Conservation (phyloP, 345 rosid species). For the Citrus australasica region DNA sequence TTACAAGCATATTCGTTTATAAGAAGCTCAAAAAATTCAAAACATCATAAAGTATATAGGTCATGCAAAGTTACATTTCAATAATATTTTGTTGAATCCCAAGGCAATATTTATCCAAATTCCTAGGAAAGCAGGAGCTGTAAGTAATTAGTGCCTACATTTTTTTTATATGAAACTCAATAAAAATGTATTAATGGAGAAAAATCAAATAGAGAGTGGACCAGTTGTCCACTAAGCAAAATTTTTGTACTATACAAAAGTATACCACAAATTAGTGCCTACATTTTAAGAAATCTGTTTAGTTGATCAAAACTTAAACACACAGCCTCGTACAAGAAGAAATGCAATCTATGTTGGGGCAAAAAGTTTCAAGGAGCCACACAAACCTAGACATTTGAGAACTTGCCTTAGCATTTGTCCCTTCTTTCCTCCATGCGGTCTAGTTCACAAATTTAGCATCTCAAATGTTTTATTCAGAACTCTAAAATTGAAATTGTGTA, state of each 20-base stretch:
- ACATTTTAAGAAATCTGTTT: neutral
- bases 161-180: too few relatives aligned
- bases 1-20: neutral
- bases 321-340: neutral
- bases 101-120: neutral
- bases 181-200: too few relatives aligned
- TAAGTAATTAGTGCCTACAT: neutral
- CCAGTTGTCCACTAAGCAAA: too few relatives aligned
- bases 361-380: constrained; percentile 2
- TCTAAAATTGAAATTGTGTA: neutral
- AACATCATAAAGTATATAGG: neutral
- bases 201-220: too few relatives aligned
- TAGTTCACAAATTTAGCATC: neutral
- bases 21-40: neutral
- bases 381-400: neutral
- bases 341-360: neutral
- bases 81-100: neutral
- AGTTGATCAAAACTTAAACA: neutral
- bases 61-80: neutral
- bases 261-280: neutral
- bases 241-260: too few relatives aligned
- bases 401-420: neutral
- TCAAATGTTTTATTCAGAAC: neutral
- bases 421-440: neutral
- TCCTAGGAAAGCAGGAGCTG: neutral